Conservation (phyloP, 2,329 filamentous ascomycete genomes). For the Aspergillus pseudonomiae region DNA sequence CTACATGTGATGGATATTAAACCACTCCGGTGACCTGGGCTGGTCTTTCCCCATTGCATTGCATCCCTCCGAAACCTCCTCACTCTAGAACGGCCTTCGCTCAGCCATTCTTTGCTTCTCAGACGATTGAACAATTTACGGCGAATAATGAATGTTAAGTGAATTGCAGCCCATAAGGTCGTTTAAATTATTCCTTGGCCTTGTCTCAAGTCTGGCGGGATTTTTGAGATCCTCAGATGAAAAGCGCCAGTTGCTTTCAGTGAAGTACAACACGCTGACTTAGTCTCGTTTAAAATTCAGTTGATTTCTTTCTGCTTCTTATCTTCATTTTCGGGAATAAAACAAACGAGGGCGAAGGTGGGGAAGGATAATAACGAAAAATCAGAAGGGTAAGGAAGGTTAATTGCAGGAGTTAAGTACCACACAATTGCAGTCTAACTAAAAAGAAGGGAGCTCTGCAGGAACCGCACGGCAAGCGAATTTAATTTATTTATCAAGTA, state of each 20-base stretch:
- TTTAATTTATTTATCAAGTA: neutral
- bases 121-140: neutral
- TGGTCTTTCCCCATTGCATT: neutral
- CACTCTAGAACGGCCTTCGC: neutral
- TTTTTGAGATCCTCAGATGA: neutral
- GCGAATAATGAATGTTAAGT: neutral
- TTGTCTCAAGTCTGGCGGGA: neutral
- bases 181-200: neutral
- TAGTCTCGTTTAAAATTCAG: neutral
- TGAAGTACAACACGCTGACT: neutral
- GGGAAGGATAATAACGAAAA: neutral
- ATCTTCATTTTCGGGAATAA: neutral
- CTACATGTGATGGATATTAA: neutral
- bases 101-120: neutral
- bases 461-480: constrained; percentile 18
- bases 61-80: neutral
- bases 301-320: neutral
- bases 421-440: neutral
- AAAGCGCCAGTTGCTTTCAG: neutral
- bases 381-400: neutral
- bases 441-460: constrained; percentile 13
- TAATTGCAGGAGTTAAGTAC: neutral
- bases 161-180: neutral
- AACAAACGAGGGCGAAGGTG: neutral
- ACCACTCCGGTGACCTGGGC: neutral